Evolutionary conservation across 2,329 filamentous ascomycete genomes (phyloP).

Genomic region (Verticillium longisporum): DNA sequence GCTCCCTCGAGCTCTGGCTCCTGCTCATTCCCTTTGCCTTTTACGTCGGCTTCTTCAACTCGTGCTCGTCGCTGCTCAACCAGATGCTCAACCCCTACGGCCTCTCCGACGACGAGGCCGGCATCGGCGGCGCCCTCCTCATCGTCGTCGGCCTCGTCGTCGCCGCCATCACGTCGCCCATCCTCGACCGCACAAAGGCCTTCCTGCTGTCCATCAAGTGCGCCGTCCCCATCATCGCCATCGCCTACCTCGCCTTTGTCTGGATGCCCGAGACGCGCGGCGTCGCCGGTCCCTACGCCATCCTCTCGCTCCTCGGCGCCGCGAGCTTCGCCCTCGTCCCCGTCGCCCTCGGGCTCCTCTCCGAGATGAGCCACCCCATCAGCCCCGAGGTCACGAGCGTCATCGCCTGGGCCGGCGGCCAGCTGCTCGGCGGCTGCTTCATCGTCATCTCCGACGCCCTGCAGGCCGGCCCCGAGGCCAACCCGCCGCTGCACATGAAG

Average conservation of each 20-base stretch:
- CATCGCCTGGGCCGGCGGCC: constrained; percentile 79
- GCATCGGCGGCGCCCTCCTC: constrained; percentile 81
- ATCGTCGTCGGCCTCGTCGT: constrained; percentile 81
- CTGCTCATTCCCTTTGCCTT: constrained; percentile 73
- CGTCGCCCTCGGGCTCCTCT: constrained; percentile 77
- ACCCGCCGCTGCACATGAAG: constrained; percentile 66
- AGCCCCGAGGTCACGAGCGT: constrained; percentile 80
- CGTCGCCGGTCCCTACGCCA: constrained; percentile 64
- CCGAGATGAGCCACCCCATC: constrained; percentile 81
- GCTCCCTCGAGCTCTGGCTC: constrained; percentile 69
- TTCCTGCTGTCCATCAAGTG: constrained; percentile 69
- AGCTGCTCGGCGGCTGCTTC: constrained; percentile 78
- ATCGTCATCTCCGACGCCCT: constrained; percentile 77
- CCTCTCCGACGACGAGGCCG: constrained; percentile 76
- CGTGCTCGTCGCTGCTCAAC: constrained; percentile 78
- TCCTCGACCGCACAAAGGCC: constrained; percentile 78
- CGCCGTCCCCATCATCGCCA: constrained; percentile 65
- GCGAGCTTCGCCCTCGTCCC: constrained; percentile 75
- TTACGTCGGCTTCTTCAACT: constrained; percentile 93
- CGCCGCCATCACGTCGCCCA: constrained; percentile 69
- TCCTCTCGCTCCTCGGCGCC: constrained; percentile 72
- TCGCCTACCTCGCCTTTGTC: constrained; percentile 70
- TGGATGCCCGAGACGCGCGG: constrained; percentile 58
- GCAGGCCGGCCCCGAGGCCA: constrained; percentile 41
- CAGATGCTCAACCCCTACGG: constrained; percentile 85